Percentiles rank a stretch among this genome's conserved stretches.
Evolutionary conservation across 2,329 filamentous ascomycete species (phyloP).

Genomic region (Hypoxylon sp.): DNA sequence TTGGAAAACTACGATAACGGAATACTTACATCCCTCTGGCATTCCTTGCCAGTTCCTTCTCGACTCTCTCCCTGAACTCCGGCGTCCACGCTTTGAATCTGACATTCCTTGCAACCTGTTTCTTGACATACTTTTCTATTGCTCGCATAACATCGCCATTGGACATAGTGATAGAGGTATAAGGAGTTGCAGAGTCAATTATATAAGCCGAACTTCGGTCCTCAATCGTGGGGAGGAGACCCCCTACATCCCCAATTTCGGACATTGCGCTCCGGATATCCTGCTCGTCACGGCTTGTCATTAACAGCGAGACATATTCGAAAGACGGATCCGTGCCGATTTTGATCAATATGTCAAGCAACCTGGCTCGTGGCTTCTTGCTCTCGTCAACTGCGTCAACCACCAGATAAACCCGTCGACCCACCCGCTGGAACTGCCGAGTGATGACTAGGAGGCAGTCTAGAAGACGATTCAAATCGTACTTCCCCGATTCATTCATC

Average conservation of each 20-base stretch:
- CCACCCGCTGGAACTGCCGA: slow-evolving; percentile 24
- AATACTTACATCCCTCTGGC: slow-evolving; percentile 50
- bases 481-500: slow-evolving; percentile 13
- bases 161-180: slow-evolving; percentile 48
- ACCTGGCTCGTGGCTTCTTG: slow-evolving; percentile 35
- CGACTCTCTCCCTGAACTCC: slow-evolving; percentile 39
- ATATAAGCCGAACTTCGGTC: not conserved
- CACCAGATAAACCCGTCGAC: slow-evolving; percentile 47
- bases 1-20: not conserved
- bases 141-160: slow-evolving; percentile 50
- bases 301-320: slow-evolving; percentile 48
- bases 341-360: slow-evolving; percentile 45
- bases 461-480: slow-evolving; percentile 43
- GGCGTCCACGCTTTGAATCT: slow-evolving; percentile 26
- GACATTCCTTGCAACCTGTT: slow-evolving; percentile 28
- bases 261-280: slow-evolving; percentile 48
- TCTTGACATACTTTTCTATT: slow-evolving; percentile 47
- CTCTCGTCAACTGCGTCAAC: slow-evolving; percentile 55
- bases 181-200: not conserved
- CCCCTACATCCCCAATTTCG: not conserved
- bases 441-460: slow-evolving; percentile 45
- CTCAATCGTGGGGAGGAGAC: not conserved
- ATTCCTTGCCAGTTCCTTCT: slow-evolving; percentile 38
- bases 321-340: slow-evolving; percentile 48
- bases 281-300: slow-evolving; percentile 52